phyloP scores from a whole-genome alignment of 805 yeast genomes.

The Saccharomycopsis lassenensis region DNA sequence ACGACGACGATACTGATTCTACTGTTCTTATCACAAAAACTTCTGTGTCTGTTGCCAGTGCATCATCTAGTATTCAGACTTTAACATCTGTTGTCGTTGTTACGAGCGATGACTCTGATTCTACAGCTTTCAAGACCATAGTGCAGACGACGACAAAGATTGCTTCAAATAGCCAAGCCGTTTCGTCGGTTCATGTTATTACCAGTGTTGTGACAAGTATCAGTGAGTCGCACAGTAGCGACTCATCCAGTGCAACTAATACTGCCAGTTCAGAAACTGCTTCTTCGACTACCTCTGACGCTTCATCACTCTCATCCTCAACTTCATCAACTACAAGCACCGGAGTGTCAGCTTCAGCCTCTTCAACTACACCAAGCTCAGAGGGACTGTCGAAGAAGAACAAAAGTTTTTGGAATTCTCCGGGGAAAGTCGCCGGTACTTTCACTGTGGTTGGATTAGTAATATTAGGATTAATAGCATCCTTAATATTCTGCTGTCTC shows the following conservation, averaged over 20 bases:
- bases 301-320: constrained; percentile 17
- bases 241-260: constrained; percentile 8
- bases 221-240: too few species aligned
- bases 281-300: constrained; percentile 1
- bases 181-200: constrained; percentile 1
- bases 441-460: constrained; percentile 72
- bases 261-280: constrained; percentile 1
- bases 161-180: too few species aligned
- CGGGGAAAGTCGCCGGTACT: constrained; percentile 79
- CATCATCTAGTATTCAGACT: too few species aligned
- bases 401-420: constrained; percentile 47
- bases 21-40: too few species aligned
- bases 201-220: constrained; percentile 1
- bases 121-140: not conserved
- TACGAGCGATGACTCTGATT: constrained; percentile 1
- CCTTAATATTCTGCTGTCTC: constrained; percentile 32
- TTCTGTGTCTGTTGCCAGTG: too few species aligned
- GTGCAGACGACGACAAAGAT: constrained; percentile 2
- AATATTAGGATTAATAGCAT: constrained; percentile 32
- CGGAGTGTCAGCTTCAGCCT: constrained; percentile 10
- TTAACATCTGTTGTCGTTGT: constrained; percentile 6
- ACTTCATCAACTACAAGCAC: constrained; percentile 21
- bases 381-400: constrained; percentile 9
- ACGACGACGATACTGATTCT: too few species aligned
- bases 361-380: constrained; percentile 18